Percentiles rank a stretch among this genome's conserved stretches.
phyloP scores from a whole-genome alignment of 148 eudicot genomes.

The Rhododendron simsii region DNA sequence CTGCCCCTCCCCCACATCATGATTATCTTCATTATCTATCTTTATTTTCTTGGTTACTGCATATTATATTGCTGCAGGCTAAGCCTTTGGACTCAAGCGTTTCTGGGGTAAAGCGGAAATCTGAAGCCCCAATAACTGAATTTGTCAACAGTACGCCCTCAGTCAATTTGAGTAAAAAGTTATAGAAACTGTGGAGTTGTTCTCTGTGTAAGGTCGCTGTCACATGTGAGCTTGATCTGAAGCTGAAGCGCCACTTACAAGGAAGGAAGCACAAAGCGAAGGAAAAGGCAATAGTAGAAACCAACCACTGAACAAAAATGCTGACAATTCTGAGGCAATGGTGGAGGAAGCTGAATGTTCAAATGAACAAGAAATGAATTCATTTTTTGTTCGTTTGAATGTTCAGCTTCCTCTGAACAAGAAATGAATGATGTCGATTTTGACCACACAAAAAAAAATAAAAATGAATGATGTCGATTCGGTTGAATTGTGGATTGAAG shows the following conservation, averaged over 20 bases:
- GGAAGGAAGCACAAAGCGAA: constrained; percentile 1
- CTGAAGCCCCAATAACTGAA: too few relatives aligned
- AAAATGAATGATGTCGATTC: too few relatives aligned
- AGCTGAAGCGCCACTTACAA: neutral
- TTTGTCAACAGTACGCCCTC: too few relatives aligned
- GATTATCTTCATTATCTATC: neutral
- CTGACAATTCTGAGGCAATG: neutral
- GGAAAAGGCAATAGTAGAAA: too few relatives aligned
- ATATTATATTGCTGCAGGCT: neutral
- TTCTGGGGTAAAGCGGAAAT: too few relatives aligned
- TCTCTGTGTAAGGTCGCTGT: neutral
- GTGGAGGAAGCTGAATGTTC: neutral
- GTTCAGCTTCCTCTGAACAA: neutral
- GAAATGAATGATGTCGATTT: too few relatives aligned
- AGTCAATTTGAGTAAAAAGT: neutral
- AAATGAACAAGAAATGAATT: neutral
- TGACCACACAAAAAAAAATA: too few relatives aligned
- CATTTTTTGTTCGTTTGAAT: too few relatives aligned
- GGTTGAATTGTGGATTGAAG: neutral
- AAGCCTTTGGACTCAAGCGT: too few relatives aligned
- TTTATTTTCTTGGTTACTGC: neutral
- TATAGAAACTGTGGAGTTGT: neutral
- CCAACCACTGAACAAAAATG: neutral
- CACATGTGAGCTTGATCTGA: neutral
- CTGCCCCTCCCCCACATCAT: neutral